Evolutionary conservation across 2,329 filamentous ascomycete species (phyloP), one percentile per base, ranked within the genome.

Genomic region (Fusarium decemcellulare): DNA sequence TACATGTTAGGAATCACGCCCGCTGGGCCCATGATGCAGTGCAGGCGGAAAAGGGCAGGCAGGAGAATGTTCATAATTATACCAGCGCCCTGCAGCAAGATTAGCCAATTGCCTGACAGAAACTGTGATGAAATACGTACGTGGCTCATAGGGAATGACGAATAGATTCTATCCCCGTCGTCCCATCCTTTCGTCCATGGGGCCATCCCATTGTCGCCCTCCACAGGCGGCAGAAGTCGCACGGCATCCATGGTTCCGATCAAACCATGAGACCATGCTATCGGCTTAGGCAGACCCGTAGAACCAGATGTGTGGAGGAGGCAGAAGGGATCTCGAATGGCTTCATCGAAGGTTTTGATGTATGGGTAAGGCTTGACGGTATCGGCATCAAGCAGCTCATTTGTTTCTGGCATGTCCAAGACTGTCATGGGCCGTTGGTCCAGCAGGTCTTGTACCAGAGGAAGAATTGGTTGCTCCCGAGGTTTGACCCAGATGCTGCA

Each of bases 251-350:
- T 75, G 0, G 79, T 78, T 1, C 72, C 74, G 7, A 77, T 72
- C 29, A 77, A 51, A 0, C 65, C 74, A 62, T 84, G 77, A 5
- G 78, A 76, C 68, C 76, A 75, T 2, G 70, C 54, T n/a, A 84
- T 79, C 0, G 80, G 80, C 53, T 84, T 84, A 2, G 81, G 81
- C 0, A 81, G 59, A 3, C 82, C 82, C 3, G 82, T 84, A 2
- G 79, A 77, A 2, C 83, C 83, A 5, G 81, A 83, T 0, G 82
- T 83, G 51, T 84, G 82, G 1, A 83, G 56, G 29, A 80, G 74
- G 29, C 40, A 43, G 40, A 43, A 43, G 5, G 40, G 40, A n/a
- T 43, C 40, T 10, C 18, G n/a, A 18, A 18, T 18, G 10, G 40
- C 40, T 18, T 46, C 43, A 16, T 46, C 43, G 8, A 15, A 46